Conservation (phyloP, 176 grass and related monocot genomes). For the Hyparrhenia diplandra region DNA sequence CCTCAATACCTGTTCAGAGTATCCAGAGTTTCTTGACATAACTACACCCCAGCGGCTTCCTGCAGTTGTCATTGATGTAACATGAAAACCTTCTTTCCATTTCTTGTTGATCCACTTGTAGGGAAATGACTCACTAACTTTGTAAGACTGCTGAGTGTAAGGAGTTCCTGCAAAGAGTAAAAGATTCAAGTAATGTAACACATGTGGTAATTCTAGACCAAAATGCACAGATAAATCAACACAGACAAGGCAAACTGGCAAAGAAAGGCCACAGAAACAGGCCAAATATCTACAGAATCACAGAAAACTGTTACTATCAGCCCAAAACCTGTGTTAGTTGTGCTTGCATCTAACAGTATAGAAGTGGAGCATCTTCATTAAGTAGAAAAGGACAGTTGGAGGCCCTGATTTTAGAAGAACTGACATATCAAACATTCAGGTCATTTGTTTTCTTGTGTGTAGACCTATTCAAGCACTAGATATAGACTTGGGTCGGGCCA, state of each 20-base stretch:
- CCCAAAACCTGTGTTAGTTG: background rate
- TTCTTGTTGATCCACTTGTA: conserved; percentile 99
- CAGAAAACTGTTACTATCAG: background rate
- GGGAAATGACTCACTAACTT: conserved; percentile 98
- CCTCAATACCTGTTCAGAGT: conserved; percentile 74
- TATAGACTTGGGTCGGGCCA: background rate
- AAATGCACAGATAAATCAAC: background rate
- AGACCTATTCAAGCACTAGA: background rate
- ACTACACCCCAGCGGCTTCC: conserved; percentile 95
- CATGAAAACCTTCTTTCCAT: conserved; percentile 99
- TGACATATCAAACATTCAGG: background rate
- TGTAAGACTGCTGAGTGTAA: conserved; percentile 97
- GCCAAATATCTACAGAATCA: background rate
- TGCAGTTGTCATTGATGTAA: conserved; percentile 98
- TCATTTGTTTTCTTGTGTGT: background rate
- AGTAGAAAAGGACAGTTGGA: background rate
- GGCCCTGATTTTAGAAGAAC: background rate
- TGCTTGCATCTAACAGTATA: background rate
- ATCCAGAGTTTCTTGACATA: conserved; percentile 96
- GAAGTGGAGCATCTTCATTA: background rate
- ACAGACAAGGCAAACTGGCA: background rate
- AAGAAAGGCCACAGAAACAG: background rate
- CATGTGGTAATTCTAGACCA: background rate
- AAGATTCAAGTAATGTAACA: background rate
- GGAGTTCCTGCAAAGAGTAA: conserved; percentile 63